Evolutionary conservation across 345 rosid species (phyloP).

Genomic region (Toxicodendron radicans): DNA sequence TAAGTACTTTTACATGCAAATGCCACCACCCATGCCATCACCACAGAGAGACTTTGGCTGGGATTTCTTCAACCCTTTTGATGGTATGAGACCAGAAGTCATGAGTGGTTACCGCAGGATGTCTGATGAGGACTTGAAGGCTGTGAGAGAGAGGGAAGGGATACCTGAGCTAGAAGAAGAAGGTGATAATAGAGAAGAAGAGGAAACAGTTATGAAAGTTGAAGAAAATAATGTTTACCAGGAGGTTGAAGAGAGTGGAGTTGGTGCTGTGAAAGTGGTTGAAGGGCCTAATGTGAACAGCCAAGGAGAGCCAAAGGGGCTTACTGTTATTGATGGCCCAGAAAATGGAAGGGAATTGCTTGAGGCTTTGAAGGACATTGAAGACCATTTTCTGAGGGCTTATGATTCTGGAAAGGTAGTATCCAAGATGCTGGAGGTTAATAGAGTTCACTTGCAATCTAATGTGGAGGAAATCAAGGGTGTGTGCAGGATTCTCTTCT

Average conservation of each 20-base stretch:
- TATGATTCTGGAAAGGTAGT: constrained; percentile 73
- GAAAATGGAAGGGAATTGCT: constrained; percentile 65
- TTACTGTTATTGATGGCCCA: constrained; percentile 43
- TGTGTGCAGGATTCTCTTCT: constrained; percentile 11
- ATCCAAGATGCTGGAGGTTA: constrained; percentile 71
- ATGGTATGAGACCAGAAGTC: constrained; percentile 51
- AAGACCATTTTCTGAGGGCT: constrained; percentile 68
- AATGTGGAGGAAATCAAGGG: constrained; percentile 65
- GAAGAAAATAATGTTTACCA: constrained; percentile 21
- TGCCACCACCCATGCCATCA: constrained; percentile 47
- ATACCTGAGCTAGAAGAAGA: constrained; percentile 78
- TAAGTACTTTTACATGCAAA: constrained; percentile 61
- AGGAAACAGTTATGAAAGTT: constrained; percentile 29
- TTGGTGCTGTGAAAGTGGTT: constrained; percentile 29
- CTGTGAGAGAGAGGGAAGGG: constrained; percentile 69
- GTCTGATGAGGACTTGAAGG: constrained; percentile 56
- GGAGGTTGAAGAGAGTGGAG: constrained; percentile 29
- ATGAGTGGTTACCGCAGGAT: constrained; percentile 45
- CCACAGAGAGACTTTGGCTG: constrained; percentile 65
- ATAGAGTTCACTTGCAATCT: constrained; percentile 50
- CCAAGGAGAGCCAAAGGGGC: constrained; percentile 45
- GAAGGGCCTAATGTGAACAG: constrained; percentile 26
- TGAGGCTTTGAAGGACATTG: constrained; percentile 70
- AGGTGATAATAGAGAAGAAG: constrained; percentile 31
- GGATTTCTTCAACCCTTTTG: constrained; percentile 77